phyloP scores from a whole-genome alignment of 179 eudicot genomes.

The Silene vulgaris region DNA sequence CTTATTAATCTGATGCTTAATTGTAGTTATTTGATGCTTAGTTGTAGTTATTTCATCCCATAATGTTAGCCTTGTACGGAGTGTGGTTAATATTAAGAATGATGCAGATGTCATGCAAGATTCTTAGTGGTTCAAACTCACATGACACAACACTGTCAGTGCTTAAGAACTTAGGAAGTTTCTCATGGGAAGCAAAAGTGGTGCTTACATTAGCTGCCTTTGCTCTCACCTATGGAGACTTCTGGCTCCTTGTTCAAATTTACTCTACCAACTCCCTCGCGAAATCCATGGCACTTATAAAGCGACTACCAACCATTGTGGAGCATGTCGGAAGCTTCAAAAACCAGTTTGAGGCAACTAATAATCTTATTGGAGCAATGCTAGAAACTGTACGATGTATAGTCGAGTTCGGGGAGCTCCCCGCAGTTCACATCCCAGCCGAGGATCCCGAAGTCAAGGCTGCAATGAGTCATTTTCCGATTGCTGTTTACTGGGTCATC shows the following conservation, averaged over 20 bases:
- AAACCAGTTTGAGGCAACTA: conserved; percentile 50
- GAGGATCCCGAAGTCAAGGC: conserved; percentile 43
- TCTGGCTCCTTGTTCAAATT: conserved; percentile 65
- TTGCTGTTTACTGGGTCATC: conserved; percentile 58
- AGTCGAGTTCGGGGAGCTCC: conserved; percentile 45
- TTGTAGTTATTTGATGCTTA: no score
- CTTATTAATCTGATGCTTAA: no score
- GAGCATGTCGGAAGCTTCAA: conserved; percentile 45
- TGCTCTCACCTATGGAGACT: conserved; percentile 56
- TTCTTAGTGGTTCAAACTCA: conserved; percentile 40
- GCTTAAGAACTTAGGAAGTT: conserved; percentile 35
- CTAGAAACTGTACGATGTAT: conserved; percentile 43
- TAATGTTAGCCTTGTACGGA: neutral
- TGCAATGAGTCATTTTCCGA: conserved; percentile 43
- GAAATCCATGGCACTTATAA: conserved; percentile 67
- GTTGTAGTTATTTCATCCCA: no score
- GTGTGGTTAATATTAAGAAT: neutral
- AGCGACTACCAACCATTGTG: conserved; percentile 43
- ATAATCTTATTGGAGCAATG: conserved; percentile 42
- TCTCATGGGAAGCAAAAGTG: conserved; percentile 65
- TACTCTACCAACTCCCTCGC: conserved; percentile 55
- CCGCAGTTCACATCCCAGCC: conserved; percentile 33
- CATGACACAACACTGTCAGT: conserved; percentile 48
- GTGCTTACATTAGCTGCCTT: conserved; percentile 62
- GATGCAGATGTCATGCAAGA: conserved; percentile 41